Percentiles rank a stretch among this genome's conserved stretches.
Conservation (phyloP, 805 yeast species). For the Candida montana region DNA sequence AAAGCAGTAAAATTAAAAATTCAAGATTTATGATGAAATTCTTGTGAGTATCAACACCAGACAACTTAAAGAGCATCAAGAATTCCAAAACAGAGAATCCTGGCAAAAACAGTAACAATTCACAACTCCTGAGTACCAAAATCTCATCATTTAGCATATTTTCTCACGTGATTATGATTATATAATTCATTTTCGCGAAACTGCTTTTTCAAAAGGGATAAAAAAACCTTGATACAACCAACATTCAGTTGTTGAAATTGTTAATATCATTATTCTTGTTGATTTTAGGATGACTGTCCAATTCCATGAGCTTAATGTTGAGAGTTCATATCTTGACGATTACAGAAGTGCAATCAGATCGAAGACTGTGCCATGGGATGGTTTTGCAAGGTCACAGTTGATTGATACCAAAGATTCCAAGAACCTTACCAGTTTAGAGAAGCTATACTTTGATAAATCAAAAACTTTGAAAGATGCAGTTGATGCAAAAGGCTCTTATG, state of each 20-base stretch:
- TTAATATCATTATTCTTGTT: background rate
- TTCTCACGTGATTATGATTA: background rate
- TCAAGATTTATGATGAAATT: too few species aligned
- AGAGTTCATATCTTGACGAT: conserved; percentile 62
- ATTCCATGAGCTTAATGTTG: conserved; percentile 38
- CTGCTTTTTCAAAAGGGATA: background rate
- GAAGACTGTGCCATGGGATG: conserved; percentile 89
- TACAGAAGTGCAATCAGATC: conserved; percentile 64
- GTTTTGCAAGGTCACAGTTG: conserved; percentile 68
- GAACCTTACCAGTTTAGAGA: conserved; percentile 30
- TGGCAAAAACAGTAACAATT: too few species aligned
- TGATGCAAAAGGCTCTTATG: conserved; percentile 31
- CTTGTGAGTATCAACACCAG: too few species aligned
- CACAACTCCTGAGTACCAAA: too few species aligned
- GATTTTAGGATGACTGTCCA: conserved; percentile 4
- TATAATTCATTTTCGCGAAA: too few species aligned
- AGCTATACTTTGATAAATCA: conserved; percentile 21
- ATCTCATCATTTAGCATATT: too few species aligned
- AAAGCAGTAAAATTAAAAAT: too few species aligned
- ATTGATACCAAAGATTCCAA: conserved; percentile 64
- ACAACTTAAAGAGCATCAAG: too few species aligned
- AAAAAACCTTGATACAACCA: background rate
- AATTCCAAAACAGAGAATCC: too few species aligned
- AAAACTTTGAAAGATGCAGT: conserved; percentile 36
- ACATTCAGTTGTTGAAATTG: background rate